Percentiles rank a stretch among this genome's conserved stretches.
phyloP scores from a whole-genome alignment of 192 early-diverging fungal species.

The Entomortierella beljakovae region DNA sequence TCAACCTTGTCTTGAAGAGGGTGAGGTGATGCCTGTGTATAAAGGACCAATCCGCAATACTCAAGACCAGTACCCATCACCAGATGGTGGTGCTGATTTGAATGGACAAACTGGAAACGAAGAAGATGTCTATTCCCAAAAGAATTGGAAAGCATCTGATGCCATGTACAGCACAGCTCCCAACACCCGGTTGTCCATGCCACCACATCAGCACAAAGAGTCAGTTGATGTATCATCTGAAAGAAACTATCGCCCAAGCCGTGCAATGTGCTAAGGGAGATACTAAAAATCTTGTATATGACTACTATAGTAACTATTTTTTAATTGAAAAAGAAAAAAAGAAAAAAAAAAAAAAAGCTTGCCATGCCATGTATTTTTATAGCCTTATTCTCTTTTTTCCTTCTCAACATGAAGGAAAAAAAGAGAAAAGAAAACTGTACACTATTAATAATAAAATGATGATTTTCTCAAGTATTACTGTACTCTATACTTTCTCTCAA shows the following conservation, averaged over 20 bases:
- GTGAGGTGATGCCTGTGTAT: constrained; percentile 39
- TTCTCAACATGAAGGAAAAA: background rate
- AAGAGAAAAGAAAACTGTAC: background rate
- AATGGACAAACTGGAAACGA: background rate
- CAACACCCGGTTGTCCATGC: constrained; percentile 21
- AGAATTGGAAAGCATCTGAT: constrained; percentile 19
- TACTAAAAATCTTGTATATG: background rate
- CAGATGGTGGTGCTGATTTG: constrained; percentile 26
- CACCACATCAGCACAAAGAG: constrained; percentile 2
- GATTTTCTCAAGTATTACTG: background rate
- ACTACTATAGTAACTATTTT: background rate
- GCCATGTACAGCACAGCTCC: constrained; percentile 20
- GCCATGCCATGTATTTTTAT: constrained; percentile 3
- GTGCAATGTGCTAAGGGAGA: constrained; percentile 41
- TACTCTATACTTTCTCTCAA: background rate
- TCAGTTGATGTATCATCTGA: background rate
- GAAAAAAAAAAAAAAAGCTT: background rate
- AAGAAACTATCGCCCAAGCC: constrained; percentile 14
- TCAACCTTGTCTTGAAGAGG: constrained; percentile 45
- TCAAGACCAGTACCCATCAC: constrained; percentile 47
- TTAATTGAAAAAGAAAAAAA: too few species aligned
- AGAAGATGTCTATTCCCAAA: constrained; percentile 1
- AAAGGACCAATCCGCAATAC: constrained; percentile 23
- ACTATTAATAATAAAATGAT: background rate
- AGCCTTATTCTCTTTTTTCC: background rate